These are phyloP conservation scores for Spongospora subterranea DNA, from an alignment of 208 protist species.

Conservation along the genomic window DNA sequence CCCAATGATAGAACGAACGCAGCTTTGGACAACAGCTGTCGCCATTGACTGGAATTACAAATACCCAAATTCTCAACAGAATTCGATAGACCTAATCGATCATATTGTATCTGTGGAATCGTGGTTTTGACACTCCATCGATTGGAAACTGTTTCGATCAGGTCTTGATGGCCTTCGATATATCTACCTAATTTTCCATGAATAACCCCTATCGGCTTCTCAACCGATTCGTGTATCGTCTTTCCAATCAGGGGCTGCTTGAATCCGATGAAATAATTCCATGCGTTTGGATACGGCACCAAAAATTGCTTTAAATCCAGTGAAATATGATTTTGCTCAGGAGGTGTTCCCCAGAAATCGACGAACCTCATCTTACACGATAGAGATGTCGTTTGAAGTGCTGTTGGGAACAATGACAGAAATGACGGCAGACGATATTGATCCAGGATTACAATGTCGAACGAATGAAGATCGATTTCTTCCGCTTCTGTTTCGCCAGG, in stretches of 20 bases:
- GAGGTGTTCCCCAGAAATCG: slow-evolving; percentile 53
- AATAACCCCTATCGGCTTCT: not conserved
- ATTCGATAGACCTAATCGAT: not conserved
- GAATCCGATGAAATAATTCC: slow-evolving; percentile 17
- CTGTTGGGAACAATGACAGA: not conserved
- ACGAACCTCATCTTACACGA: not conserved
- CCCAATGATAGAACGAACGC: not conserved
- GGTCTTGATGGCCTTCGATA: not conserved
- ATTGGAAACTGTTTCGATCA: not conserved
- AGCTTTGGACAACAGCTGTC: not conserved
- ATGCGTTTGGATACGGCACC: slow-evolving; percentile 36
- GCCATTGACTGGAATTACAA: not conserved
- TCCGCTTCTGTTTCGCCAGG: not conserved
- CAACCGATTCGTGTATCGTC: not conserved
- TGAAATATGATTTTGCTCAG: slow-evolving; percentile 41
- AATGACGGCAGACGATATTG: not conserved
- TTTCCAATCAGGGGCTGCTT: not conserved
- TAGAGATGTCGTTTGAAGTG: not conserved
- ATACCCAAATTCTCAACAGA: not conserved
- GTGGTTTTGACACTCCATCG: not conserved
- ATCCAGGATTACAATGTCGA: not conserved
- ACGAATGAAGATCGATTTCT: not conserved
- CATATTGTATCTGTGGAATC: not conserved
- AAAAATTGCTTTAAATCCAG: not conserved
- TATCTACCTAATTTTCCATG: slow-evolving; percentile 8